Conservation (phyloP, 129 eudicot genomes). For the Pseudognaphalium luteoalbum region DNA sequence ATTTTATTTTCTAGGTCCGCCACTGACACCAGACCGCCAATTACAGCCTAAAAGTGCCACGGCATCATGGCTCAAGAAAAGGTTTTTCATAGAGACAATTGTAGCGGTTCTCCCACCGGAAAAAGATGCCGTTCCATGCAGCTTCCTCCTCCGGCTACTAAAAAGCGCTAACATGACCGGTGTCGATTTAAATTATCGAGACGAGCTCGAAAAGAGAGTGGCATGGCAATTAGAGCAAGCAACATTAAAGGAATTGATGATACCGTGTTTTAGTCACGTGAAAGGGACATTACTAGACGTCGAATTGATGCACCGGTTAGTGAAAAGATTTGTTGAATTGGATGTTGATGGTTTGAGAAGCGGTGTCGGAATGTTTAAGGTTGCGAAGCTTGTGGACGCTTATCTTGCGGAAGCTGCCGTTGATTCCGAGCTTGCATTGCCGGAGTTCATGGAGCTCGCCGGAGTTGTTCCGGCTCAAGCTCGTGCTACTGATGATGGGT, state of each 20-base stretch:
- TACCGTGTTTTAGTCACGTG: conserved; percentile 77
- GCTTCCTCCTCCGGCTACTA: conserved; percentile 66
- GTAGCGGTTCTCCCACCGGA: conserved; percentile 71
- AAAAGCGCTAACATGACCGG: conserved; percentile 57
- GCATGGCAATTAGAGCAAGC: conserved; percentile 84
- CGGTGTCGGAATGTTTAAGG: conserved; percentile 66
- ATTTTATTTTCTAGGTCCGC: not conserved
- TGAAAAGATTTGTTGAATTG: conserved; percentile 49
- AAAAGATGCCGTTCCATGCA: conserved; percentile 64
- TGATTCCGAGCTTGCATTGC: conserved; percentile 48
- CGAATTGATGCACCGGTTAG: conserved; percentile 56
- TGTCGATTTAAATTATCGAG: conserved; percentile 35
- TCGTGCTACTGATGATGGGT: conserved; percentile 66
- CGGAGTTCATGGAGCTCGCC: conserved; percentile 70
- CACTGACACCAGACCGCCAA: not conserved
- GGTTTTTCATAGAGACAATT: conserved; percentile 57
- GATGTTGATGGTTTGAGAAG: conserved; percentile 45
- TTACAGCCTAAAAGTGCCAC: conserved; percentile 43
- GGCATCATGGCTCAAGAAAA: conserved; percentile 58
- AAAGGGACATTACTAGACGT: conserved; percentile 58
- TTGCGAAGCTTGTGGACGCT: conserved; percentile 66
- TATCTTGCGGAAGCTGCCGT: conserved; percentile 87
- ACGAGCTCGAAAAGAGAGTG: conserved; percentile 56
- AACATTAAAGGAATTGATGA: conserved; percentile 61
- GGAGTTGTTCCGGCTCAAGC: conserved; percentile 66